These are phyloP conservation scores for Globisporangium parvum DNA, from an alignment of 352 stramenopile genomes.

Conservation along the genomic window DNA sequence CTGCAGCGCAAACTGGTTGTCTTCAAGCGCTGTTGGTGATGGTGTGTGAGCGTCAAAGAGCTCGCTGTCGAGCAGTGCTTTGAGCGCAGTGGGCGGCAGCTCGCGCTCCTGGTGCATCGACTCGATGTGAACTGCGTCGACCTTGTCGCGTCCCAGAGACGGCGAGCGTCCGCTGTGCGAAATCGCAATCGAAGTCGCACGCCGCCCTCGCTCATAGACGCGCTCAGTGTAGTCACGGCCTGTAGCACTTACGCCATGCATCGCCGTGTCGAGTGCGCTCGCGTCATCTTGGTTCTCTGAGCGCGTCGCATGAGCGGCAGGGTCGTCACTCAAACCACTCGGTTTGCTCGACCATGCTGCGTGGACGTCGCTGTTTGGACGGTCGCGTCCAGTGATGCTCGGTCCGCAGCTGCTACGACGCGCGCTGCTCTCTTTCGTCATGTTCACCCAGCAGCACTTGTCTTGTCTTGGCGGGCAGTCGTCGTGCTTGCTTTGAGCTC, in stretches of 20 bases:
- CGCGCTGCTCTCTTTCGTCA: slow-evolving; percentile 11
- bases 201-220: no score
- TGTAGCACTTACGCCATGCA: no score
- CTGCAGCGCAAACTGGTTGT: slow-evolving; percentile 21
- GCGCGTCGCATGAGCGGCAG: not conserved
- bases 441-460: not conserved
- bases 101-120: not conserved
- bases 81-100: slow-evolving; percentile 21
- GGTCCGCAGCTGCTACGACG: slow-evolving; percentile 11
- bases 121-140: not conserved
- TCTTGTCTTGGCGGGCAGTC: no score
- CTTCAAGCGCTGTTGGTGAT: slow-evolving; percentile 7
- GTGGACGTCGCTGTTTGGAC: not conserved
- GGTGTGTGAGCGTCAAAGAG: slow-evolving; percentile 33
- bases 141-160: not conserved
- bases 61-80: slow-evolving; percentile 43
- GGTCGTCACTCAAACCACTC: not conserved
- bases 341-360: not conserved
- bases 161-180: not conserved
- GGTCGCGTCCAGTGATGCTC: not conserved
- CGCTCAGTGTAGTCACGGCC: not conserved
- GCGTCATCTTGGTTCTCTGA: slow-evolving; percentile 30
- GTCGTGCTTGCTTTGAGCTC: no score
- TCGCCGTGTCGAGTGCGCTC: not conserved
- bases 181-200: not conserved